These are phyloP conservation scores for Ganoderma boninense DNA, from an alignment of 1,284 basidiomycete genomes.

Conservation along the genomic window DNA sequence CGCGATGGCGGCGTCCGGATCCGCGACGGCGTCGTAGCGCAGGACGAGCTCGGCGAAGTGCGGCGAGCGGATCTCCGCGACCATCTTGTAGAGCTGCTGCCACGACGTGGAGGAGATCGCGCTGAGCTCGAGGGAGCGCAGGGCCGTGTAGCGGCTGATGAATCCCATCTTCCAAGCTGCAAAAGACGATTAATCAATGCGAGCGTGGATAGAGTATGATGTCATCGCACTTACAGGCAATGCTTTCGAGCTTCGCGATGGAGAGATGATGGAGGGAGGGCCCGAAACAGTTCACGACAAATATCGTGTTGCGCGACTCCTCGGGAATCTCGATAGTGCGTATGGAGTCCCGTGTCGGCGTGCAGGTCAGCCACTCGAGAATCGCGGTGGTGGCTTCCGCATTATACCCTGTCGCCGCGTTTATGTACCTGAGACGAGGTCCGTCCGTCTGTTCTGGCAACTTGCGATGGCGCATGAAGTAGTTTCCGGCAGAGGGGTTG, in stretches of 20 bases:
- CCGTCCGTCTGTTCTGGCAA: not conserved
- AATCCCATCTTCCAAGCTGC: constrained; percentile 3
- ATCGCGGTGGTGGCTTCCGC: constrained; percentile 1
- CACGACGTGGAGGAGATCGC: not conserved
- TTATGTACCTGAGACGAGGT: constrained; percentile 5
- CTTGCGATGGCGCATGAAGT: not conserved
- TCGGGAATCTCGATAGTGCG: constrained; percentile 2
- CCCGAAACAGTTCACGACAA: constrained; percentile 6
- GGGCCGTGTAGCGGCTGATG: not conserved
- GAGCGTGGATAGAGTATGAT: not conserved
- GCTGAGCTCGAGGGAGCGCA: constrained; percentile 8
- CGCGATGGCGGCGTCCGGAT: constrained; percentile 3
- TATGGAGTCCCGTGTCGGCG: constrained; percentile 5
- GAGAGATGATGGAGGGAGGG: not conserved
- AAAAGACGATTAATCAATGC: not conserved
- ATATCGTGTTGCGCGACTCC: constrained; percentile 1
- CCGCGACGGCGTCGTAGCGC: constrained; percentile 7
- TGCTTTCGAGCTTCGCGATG: constrained; percentile 6
- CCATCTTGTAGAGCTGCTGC: constrained; percentile 11
- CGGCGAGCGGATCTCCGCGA: constrained; percentile 6
- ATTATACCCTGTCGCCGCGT: not conserved
- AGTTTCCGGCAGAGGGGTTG: not conserved
- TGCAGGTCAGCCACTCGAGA: not conserved
- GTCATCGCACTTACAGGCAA: not conserved
- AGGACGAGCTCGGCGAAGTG: constrained; percentile 6